Evolutionary conservation across 179 eudicot species (phyloP).

Genomic region (Actinidia arguta): DNA sequence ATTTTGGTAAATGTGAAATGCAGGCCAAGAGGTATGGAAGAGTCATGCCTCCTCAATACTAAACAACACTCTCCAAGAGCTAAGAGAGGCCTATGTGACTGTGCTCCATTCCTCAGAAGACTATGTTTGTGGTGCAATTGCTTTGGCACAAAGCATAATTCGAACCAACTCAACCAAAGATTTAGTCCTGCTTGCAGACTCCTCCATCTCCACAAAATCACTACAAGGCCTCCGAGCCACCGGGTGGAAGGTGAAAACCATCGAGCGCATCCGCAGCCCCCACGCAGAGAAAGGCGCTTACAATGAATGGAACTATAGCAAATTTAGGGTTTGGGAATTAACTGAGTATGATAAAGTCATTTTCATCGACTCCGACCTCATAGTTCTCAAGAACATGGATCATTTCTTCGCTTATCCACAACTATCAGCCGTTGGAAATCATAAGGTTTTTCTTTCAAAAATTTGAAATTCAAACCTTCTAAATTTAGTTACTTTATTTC

Average conservation of each 20-base stretch:
- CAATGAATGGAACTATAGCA: slow-evolving; percentile 90
- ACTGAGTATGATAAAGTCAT: slow-evolving; percentile 69
- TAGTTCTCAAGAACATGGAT: slow-evolving; percentile 63
- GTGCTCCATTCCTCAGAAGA: slow-evolving; percentile 75
- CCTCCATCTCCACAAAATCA: slow-evolving; percentile 50
- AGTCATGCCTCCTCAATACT: neutral
- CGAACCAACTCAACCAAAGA: slow-evolving; percentile 74
- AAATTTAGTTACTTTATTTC: too few relatives aligned
- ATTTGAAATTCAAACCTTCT: too few relatives aligned
- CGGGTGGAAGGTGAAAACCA: slow-evolving; percentile 73
- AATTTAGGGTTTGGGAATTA: slow-evolving; percentile 77
- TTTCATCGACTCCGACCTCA: slow-evolving; percentile 76
- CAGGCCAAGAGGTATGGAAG: slow-evolving; percentile 5
- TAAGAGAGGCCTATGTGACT: slow-evolving; percentile 81
- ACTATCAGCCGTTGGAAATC: slow-evolving; percentile 62
- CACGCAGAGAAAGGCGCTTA: slow-evolving; percentile 48
- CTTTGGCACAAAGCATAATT: slow-evolving; percentile 77
- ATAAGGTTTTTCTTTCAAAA: too few relatives aligned
- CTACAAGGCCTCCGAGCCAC: slow-evolving; percentile 58
- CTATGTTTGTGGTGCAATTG: slow-evolving; percentile 92
- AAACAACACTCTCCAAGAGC: neutral
- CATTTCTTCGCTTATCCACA: slow-evolving; percentile 64
- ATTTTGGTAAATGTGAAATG: too few relatives aligned
- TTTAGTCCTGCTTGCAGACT: slow-evolving; percentile 73
- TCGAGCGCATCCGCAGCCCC: slow-evolving; percentile 74